Evolutionary conservation across 129 eudicot species (phyloP).

Genomic region (Gnaphalium uliginosum): DNA sequence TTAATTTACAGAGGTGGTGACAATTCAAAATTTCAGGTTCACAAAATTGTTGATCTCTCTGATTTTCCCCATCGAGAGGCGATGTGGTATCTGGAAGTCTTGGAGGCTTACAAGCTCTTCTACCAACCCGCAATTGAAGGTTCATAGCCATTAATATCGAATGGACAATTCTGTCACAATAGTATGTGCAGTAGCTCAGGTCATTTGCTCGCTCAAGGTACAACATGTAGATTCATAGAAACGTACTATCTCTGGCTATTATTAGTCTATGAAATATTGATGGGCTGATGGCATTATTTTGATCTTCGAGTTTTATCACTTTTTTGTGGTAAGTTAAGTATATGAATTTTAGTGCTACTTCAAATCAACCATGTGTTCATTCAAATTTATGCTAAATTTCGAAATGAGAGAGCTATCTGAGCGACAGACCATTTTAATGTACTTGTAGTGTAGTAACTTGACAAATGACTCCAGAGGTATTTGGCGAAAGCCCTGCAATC

Average conservation of each 20-base stretch:
- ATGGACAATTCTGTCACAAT: not conserved
- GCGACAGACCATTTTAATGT: no score
- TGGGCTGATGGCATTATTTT: not conserved
- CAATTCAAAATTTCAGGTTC: slow-evolving; percentile 60
- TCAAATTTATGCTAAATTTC: no score
- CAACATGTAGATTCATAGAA: not conserved
- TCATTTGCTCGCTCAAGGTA: not conserved
- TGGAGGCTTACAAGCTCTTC: slow-evolving; percentile 91
- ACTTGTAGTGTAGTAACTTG: no score
- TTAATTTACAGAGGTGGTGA: not conserved
- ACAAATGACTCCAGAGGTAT: no score
- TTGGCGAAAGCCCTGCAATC: no score
- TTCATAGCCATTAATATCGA: slow-evolving; percentile 29
- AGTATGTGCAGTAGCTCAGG: not conserved
- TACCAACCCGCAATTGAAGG: slow-evolving; percentile 52
- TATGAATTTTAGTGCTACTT: not conserved
- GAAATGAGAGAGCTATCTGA: no score
- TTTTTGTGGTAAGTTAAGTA: not conserved
- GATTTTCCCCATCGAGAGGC: slow-evolving; percentile 84
- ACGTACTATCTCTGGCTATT: not conserved
- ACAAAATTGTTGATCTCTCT: slow-evolving; percentile 90
- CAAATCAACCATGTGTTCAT: no score
- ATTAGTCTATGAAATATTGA: not conserved
- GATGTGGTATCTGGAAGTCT: slow-evolving; percentile 96
- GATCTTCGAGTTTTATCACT: not conserved